Percentiles rank a stretch among this genome's conserved stretches.
These are phyloP conservation scores for Mucor saturninus DNA, from an alignment of 371 early-diverging fungal species.

Conservation along the genomic window DNA sequence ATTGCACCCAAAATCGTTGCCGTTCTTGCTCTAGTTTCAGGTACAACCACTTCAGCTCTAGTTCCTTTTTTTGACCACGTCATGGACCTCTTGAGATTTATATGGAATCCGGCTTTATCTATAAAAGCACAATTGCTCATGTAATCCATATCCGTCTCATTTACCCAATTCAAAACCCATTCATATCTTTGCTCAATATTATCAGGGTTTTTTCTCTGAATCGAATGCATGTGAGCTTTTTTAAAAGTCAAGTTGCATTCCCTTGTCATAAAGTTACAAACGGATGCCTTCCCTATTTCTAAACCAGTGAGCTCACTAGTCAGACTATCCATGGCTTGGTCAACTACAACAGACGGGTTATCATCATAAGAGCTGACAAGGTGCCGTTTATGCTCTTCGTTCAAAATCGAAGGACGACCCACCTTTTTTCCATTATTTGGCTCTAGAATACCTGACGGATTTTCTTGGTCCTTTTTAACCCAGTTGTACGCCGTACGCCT, in stretches of 20 bases:
- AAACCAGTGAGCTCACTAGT: constrained; percentile 9
- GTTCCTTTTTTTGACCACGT: constrained; percentile 22
- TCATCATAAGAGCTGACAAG: constrained; percentile 9
- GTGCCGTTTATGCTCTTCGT: constrained; percentile 14
- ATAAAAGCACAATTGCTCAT: constrained; percentile 13
- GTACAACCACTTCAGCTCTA: background rate
- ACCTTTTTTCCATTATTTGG: constrained; percentile 14
- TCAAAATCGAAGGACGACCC: background rate
- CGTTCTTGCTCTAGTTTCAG: constrained; percentile 13
- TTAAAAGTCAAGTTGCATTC: constrained; percentile 14
- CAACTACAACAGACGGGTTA: constrained; percentile 10
- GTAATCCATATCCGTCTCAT: no score
- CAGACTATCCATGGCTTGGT: constrained; percentile 15
- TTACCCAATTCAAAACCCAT: no score
- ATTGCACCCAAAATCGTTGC: constrained; percentile 18
- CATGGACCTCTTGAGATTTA: constrained; percentile 16
- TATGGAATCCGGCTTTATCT: constrained; percentile 20
- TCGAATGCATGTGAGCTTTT: constrained; percentile 16
- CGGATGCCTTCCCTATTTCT: constrained; percentile 1
- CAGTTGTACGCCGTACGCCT: constrained; percentile 17
- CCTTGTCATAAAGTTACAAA: constrained; percentile 14
- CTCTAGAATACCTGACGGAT: constrained; percentile 21
- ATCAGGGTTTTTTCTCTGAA: constrained; percentile 6
- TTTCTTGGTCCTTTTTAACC: constrained; percentile 15
- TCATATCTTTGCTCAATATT: background rate